Evolutionary conservation across 345 rosid species (phyloP), one percentile per base, ranked within the genome.

Genomic region (Trapa bicornis): DNA sequence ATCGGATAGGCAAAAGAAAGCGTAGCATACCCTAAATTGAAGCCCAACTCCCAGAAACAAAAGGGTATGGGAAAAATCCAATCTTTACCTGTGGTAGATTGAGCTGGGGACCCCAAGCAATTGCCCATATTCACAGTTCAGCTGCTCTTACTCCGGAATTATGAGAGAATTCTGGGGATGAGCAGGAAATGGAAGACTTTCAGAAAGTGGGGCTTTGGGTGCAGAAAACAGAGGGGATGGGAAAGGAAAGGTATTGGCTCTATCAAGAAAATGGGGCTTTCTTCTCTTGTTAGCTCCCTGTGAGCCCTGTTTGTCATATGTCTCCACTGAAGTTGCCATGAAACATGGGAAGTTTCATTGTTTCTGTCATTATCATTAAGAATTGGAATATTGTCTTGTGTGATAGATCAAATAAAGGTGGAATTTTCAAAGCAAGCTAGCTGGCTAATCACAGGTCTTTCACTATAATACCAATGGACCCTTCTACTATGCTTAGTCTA

Each of bases 71-170:
- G 45, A 41, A 64, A 29, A 17, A 65, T 52, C 56, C 35, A 17
- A 65, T 65, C 67, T 65, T 65, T 65, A 69, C 72, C 72, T 69
- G 72, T 52, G 15, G 47, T 48, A 66, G 72, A 61, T 8, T 12
- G 65, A 65, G 57, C 14, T 35, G 74, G 69, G 17, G 69, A 45
- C 12, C 60, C 57, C 69, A 64, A 71, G 69, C 74, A 71, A 45
- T 16, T 71, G 5, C 74, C 74, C 74, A 71, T 71, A 16, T 36
- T 41, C 14, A 42, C 12, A 16, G 36, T 17, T 47, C 61, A 14
- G 36, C 35, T 17, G 14, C 37, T 15, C 47, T 69, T 1, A 6
- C 58, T 48, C 60, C 41, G 39, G 41, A 64, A 4, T 32, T 16
- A 71, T 16, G 53, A 58, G 45, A 56, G 22, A 6, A 36, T 35